These are phyloP conservation scores for Metschnikowia lochheadii DNA, from an alignment of 805 yeast genomes.

Conservation along the genomic window DNA sequence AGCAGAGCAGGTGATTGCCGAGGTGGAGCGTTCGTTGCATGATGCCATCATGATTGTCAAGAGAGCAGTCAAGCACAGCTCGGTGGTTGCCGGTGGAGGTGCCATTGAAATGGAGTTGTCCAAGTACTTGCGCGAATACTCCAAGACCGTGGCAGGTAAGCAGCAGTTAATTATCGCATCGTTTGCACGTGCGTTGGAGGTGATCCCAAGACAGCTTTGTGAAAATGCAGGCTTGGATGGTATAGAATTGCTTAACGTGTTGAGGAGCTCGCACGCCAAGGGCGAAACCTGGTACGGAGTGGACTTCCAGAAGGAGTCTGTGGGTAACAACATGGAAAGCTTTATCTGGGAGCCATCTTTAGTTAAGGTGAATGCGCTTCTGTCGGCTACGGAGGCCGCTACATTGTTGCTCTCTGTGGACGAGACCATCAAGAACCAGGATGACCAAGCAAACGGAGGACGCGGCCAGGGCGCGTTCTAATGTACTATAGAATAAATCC, in stretches of 20 bases:
- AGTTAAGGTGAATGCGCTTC: constrained; percentile 89
- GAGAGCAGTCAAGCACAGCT: constrained; percentile 82
- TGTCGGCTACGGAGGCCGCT: constrained; percentile 96
- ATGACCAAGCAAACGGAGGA: constrained; percentile 49
- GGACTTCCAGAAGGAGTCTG: constrained; percentile 78
- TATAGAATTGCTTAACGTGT: constrained; percentile 84
- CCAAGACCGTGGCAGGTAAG: constrained; percentile 88
- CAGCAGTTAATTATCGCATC: constrained; percentile 91
- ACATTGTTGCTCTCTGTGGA: constrained; percentile 90
- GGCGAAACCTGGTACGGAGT: constrained; percentile 92
- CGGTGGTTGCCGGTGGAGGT: constrained; percentile 97
- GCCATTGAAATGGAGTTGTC: constrained; percentile 98
- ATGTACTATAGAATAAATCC: constrained; percentile 4
- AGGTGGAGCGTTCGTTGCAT: constrained; percentile 94
- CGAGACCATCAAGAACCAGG: constrained; percentile 81
- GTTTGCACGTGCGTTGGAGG: constrained; percentile 90
- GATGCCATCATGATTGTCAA: constrained; percentile 99
- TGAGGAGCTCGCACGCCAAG: constrained; percentile 91
- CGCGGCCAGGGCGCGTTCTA: constrained; percentile 65
- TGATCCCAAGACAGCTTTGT: constrained; percentile 95
- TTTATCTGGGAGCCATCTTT: constrained; percentile 98
- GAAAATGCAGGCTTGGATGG: constrained; percentile 99
- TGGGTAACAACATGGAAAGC: constrained; percentile 77
- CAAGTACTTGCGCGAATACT: constrained; percentile 77
- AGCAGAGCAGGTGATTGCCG: constrained; percentile 96